A percentile compares a stretch with the other conserved stretches of the same genome.
Conservation (phyloP, 108 stramenopile species). For the Nitzschia sp. region DNA sequence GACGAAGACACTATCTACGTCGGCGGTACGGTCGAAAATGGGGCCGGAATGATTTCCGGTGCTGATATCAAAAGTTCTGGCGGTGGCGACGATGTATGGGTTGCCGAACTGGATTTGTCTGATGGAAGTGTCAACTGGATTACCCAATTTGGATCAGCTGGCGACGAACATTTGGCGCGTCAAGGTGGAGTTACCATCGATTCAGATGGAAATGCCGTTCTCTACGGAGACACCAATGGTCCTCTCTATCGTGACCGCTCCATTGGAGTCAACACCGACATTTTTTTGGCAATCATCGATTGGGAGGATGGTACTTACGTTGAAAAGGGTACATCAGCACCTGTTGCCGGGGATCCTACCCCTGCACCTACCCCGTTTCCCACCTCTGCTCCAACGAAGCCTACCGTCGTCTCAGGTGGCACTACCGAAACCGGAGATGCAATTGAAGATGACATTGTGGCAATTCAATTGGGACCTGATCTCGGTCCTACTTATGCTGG, state of each 20-base stretch:
- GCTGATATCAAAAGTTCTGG: constrained; percentile 7
- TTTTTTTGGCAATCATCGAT: constrained; percentile 29
- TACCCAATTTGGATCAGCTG: constrained; percentile 41
- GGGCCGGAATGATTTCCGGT: constrained; percentile 3
- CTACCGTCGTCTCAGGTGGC: neutral
- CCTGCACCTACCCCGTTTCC: neutral
- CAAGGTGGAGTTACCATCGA: constrained; percentile 40
- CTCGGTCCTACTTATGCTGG: constrained; percentile 36
- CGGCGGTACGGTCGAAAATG: constrained; percentile 31
- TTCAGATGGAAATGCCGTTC: constrained; percentile 42
- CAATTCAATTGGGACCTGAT: constrained; percentile 27
- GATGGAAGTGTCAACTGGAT: constrained; percentile 40
- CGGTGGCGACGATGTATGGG: constrained; percentile 38
- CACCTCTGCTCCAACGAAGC: constrained; percentile 1
- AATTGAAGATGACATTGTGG: constrained; percentile 13
- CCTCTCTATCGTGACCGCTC: constrained; percentile 24
- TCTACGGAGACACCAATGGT: constrained; percentile 47
- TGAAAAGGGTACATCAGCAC: neutral
- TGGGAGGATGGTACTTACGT: constrained; percentile 28
- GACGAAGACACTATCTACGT: constrained; percentile 11
- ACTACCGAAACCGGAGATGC: neutral
- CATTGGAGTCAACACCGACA: constrained; percentile 8
- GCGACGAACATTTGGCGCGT: constrained; percentile 43
- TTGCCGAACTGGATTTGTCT: constrained; percentile 29
- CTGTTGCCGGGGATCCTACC: constrained; percentile 9